These are phyloP conservation scores for Eragrostis nindensis DNA, from an alignment of 176 grass and related monocot genomes.

Conservation along the genomic window DNA sequence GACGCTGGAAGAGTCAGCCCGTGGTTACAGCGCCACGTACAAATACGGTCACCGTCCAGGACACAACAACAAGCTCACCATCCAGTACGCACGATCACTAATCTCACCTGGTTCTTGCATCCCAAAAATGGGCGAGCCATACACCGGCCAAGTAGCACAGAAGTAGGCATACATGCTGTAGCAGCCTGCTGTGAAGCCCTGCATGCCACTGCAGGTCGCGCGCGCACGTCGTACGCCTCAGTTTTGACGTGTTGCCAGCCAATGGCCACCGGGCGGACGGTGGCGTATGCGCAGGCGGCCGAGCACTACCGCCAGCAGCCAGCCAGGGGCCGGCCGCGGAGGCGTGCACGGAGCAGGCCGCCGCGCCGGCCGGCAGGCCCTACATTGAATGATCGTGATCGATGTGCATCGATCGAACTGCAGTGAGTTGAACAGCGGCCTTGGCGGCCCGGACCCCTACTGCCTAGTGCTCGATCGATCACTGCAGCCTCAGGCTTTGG, in stretches of 20 bases:
- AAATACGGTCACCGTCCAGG: not conserved
- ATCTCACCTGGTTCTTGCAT: not conserved
- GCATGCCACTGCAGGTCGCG: not conserved
- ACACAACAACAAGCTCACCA: not conserved
- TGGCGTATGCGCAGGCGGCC: constrained; percentile 25
- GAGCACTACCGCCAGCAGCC: not conserved
- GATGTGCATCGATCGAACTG: not conserved
- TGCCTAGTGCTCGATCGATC: not conserved
- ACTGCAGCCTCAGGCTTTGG: constrained; percentile 2
- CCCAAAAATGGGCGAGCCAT: constrained; percentile 21
- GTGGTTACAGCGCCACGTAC: not conserved
- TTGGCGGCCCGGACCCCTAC: constrained; percentile 49
- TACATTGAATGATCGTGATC: not conserved
- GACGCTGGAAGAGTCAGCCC: not conserved
- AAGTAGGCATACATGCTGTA: constrained; percentile 3
- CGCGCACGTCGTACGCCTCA: not conserved
- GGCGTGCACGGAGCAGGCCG: not conserved
- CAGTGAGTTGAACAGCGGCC: constrained; percentile 25
- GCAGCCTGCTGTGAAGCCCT: not conserved
- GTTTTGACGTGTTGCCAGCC: constrained; percentile 15
- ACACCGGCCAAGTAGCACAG: not conserved
- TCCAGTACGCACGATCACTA: not conserved
- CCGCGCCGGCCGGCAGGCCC: not conserved
- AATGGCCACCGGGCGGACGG: not conserved
- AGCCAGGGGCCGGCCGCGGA: not conserved